Evolutionary conservation across 2,329 filamentous ascomycete genomes (phyloP).

Genomic region (Macroventuria anomochaeta): DNA sequence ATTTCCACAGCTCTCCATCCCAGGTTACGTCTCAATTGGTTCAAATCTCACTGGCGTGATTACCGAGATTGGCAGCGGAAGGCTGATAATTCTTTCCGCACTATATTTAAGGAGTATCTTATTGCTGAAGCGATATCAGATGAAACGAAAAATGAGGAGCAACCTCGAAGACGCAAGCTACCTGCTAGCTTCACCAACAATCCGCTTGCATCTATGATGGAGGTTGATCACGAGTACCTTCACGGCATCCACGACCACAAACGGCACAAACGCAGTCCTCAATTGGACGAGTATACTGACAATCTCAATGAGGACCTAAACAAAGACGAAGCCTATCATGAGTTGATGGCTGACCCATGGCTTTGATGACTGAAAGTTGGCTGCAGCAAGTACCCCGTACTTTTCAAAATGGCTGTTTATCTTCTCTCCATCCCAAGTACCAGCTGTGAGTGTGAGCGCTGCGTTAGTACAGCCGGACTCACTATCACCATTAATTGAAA

Average conservation of each 20-base stretch:
- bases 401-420: slow-evolving; percentile 18
- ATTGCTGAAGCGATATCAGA: background rate
- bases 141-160: background rate
- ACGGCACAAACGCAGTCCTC: background rate
- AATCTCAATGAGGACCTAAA: background rate
- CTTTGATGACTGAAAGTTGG: slow-evolving; percentile 11
- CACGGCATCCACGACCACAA: background rate
- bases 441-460: slow-evolving; percentile 14
- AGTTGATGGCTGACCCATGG: background rate
- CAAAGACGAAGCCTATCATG: background rate
- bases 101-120: background rate
- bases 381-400: slow-evolving; percentile 4
- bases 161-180: background rate
- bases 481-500: slow-evolving; percentile 16
- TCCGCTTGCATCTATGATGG: background rate
- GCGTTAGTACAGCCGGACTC: slow-evolving; percentile 8
- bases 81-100: background rate
- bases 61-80: background rate
- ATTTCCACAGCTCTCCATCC: background rate
- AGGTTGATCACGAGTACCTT: background rate
- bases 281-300: background rate
- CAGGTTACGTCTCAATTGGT: background rate
- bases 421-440: slow-evolving; percentile 15
- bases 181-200: background rate
- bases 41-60: background rate